These are phyloP conservation scores for Chlorella sp. DNA, from an alignment of 139 green algal genomes.

Conservation along the genomic window DNA sequence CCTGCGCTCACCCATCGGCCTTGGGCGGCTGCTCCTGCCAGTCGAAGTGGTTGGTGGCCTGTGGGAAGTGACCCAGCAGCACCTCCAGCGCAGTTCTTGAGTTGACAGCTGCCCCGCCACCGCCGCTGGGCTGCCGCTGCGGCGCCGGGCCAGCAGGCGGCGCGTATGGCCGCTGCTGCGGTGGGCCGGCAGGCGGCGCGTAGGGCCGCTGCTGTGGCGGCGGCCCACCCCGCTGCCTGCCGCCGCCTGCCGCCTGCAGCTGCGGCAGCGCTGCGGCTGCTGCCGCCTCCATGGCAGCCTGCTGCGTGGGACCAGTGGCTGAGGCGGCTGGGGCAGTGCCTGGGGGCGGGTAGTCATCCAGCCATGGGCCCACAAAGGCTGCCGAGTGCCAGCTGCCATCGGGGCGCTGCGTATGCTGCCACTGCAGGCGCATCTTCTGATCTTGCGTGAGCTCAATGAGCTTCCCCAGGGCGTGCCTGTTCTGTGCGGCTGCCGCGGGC, in stretches of 20 bases:
- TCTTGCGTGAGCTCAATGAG: neutral
- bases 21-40: neutral
- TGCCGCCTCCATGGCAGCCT: constrained; percentile 19
- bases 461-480: neutral
- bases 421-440: constrained; percentile 9
- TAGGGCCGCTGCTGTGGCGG: neutral
- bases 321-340: neutral
- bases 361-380: neutral
- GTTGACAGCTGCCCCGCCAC: neutral
- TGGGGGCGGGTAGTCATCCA: neutral
- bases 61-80: neutral
- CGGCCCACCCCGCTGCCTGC: neutral
- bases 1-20: neutral
- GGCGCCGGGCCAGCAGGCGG: too few species aligned
- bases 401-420: neutral
- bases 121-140: neutral
- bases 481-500: neutral
- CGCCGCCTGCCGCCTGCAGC: neutral
- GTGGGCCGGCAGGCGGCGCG: too few species aligned
- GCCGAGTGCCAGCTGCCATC: neutral
- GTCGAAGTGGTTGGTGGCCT: constrained; percentile 17
- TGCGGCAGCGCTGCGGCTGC: neutral
- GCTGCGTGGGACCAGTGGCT: neutral
- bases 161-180: too few species aligned
- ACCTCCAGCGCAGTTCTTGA: neutral